Percentiles rank a stretch among this genome's conserved stretches.
Evolutionary conservation across 1,139 yeast genomes (phyloP).

Genomic region (Wickerhamomyces sp.): DNA sequence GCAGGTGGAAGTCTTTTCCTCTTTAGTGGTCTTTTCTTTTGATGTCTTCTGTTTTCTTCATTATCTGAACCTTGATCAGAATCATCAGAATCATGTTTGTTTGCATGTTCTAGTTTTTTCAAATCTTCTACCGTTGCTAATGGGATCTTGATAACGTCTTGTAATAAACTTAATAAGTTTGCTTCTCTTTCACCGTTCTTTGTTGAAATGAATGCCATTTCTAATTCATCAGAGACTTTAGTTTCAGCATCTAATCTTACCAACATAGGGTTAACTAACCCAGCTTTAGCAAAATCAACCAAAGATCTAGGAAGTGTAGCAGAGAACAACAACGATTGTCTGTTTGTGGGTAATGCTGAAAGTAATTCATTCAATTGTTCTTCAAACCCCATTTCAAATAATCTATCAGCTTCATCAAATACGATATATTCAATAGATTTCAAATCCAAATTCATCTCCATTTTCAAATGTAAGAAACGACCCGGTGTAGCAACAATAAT

Average conservation of each 20-base stretch:
- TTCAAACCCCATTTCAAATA: conserved; percentile 95
- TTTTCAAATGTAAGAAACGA: conserved; percentile 89
- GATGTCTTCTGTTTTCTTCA: conserved; percentile 25
- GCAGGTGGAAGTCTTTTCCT: conserved; percentile 70
- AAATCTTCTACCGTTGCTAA: conserved; percentile 64
- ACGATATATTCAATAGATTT: conserved; percentile 82
- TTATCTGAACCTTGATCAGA: conserved; percentile 33
- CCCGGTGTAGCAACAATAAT: conserved; percentile 97
- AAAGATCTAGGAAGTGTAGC: conserved; percentile 92
- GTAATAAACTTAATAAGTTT: conserved; percentile 65
- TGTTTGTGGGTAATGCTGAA: conserved; percentile 71
- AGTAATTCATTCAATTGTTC: conserved; percentile 89
- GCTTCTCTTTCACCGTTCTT: conserved; percentile 91
- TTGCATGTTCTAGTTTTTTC: conserved; percentile 43
- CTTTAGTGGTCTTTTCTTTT: conserved; percentile 35
- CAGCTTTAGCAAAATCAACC: conserved; percentile 97
- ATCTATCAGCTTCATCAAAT: conserved; percentile 96
- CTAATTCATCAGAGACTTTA: conserved; percentile 83
- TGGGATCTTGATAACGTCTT: conserved; percentile 84
- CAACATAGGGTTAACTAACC: conserved; percentile 83
- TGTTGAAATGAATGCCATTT: conserved; percentile 80
- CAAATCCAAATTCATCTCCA: conserved; percentile 88
- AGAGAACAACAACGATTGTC: conserved; percentile 88
- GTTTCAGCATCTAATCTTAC: conserved; percentile 91
- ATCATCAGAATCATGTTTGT: conserved; percentile 46